Base-by-base conservation (phyloP, 2,329 filamentous ascomycete genomes). In the Drechslerella coelobrocha region DNA sequence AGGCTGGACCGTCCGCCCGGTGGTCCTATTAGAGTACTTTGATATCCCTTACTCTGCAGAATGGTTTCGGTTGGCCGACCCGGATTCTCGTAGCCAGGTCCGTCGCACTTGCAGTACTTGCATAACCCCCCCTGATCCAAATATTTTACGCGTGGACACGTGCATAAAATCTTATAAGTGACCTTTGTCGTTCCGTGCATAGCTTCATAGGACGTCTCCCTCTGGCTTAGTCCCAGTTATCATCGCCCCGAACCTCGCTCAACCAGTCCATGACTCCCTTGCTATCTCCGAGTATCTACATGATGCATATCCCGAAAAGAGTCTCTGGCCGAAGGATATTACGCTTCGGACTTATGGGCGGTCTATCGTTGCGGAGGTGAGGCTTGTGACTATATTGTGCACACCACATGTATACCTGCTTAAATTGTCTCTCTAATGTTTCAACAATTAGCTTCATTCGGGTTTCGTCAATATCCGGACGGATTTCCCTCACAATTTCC, bases 1-100 rank as follows among this genome's bases (percentile, higher is more conserved):
- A 72, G 68, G 68, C 31, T 72, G 68, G 68, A 65, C 68, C 1
- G 61, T 63, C 12, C 60, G 68, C n/a, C 60, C 68, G 3, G 31
- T 72, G 0, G 68, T 61, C 6, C 48, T 72, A 0, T 34, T 72
- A 17, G 68, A 72, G 19, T 65, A 65, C 24, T 65, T 65, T n/a
- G 48, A 55, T 51, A 72, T 72, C 19, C 68, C 68, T 1, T 72
- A 72, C 23, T 61, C 68, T 9, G 34, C 54, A n/a, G 48, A 61
- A 52, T 63, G 50, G 31, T 65, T 53, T 26, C 68, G 51, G 7
- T 41, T 72, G 10, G 68, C 60, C 12, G 60, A 72, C 47, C 14
- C 27, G 7, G 60, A 72, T n/a, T 65, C 65, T 29, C 52, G 41
- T 2, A 57, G 57, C 9, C 19, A 24, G 52, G 65, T 69, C 26